phyloP scores from a whole-genome alignment of 2,329 filamentous ascomycete species.

The Ophiognomonia clavigignenti-juglandacearum region DNA sequence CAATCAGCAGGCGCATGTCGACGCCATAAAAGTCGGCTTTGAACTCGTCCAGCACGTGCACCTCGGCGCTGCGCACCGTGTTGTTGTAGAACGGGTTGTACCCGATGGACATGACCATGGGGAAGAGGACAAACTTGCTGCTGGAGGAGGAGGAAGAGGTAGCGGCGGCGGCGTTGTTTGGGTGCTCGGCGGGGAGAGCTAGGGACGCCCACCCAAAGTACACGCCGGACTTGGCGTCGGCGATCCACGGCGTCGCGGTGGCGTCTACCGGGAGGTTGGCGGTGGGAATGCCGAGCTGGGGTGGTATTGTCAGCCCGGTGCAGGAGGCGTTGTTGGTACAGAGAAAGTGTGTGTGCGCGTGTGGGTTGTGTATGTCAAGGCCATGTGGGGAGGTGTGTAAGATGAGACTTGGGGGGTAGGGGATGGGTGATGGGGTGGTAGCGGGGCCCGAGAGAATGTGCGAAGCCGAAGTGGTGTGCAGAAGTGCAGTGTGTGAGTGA shows the following conservation, averaged over 20 bases:
- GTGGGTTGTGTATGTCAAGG: too few species aligned
- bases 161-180: slow-evolving; percentile 27
- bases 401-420: background rate
- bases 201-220: slow-evolving; percentile 92
- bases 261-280: slow-evolving; percentile 81
- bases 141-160: too few species aligned
- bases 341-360: too few species aligned
- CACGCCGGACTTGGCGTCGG: slow-evolving; percentile 67
- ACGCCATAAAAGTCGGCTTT: slow-evolving; percentile 77
- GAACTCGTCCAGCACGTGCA: slow-evolving; percentile 81
- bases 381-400: background rate
- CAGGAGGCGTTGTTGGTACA: background rate
- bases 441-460: slow-evolving; percentile 2
- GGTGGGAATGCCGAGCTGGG: slow-evolving; percentile 89
- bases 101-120: slow-evolving; percentile 90
- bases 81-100: slow-evolving; percentile 99
- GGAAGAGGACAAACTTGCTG: slow-evolving; percentile 49
- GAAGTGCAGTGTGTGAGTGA: background rate
- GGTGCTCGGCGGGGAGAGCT: slow-evolving; percentile 46
- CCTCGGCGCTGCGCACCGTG: slow-evolving; percentile 77
- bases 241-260: slow-evolving; percentile 54
- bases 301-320: background rate
- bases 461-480: slow-evolving; percentile 5
- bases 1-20: slow-evolving; percentile 71
- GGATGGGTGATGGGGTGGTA: background rate